Evolutionary conservation across 306 rosid genomes (phyloP).

Genomic region (Pterocarpus santalinus): DNA sequence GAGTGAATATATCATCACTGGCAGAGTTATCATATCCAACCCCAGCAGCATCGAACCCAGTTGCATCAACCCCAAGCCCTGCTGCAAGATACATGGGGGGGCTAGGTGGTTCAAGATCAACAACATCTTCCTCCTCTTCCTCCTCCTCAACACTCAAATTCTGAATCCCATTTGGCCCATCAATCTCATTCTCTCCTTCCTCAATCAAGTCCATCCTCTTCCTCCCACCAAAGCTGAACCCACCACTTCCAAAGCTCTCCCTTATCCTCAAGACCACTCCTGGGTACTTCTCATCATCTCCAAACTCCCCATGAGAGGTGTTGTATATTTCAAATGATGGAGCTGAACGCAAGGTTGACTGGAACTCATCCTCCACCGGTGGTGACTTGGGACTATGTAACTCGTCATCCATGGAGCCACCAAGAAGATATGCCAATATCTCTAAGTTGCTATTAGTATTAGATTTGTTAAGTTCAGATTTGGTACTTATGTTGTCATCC

Average conservation of each 20-base stretch:
- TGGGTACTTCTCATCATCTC: slow-evolving; percentile 40
- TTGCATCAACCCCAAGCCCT: slow-evolving; percentile 68
- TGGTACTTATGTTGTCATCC: not conserved
- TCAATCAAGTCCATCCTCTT: slow-evolving; percentile 69
- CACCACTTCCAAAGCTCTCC: slow-evolving; percentile 32
- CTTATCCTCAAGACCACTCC: slow-evolving; percentile 56
- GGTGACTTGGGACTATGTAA: slow-evolving; percentile 22
- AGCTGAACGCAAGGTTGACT: slow-evolving; percentile 54
- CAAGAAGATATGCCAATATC: slow-evolving; percentile 8
- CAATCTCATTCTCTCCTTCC: slow-evolving; percentile 62
- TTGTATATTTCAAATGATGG: slow-evolving; percentile 74
- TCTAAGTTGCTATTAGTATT: slow-evolving; percentile 15
- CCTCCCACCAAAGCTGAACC: slow-evolving; percentile 59
- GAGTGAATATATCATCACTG: slow-evolving; percentile 44
- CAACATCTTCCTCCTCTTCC: slow-evolving; percentile 11
- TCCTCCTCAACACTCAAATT: slow-evolving; percentile 55
- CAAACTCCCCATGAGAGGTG: slow-evolving; percentile 44
- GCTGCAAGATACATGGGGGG: slow-evolving; percentile 77
- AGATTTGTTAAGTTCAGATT: slow-evolving; percentile 8
- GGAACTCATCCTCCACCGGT: slow-evolving; percentile 26
- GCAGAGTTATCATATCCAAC: slow-evolving; percentile 40
- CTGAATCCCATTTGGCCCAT: slow-evolving; percentile 38
- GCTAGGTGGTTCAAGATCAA: slow-evolving; percentile 59
- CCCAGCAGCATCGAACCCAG: slow-evolving; percentile 42
- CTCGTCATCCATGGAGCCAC: slow-evolving; percentile 50